Evolutionary conservation across 352 stramenopile species (phyloP), one percentile per base, ranked within the genome.

Genomic region (Lagenidium giganteum): DNA sequence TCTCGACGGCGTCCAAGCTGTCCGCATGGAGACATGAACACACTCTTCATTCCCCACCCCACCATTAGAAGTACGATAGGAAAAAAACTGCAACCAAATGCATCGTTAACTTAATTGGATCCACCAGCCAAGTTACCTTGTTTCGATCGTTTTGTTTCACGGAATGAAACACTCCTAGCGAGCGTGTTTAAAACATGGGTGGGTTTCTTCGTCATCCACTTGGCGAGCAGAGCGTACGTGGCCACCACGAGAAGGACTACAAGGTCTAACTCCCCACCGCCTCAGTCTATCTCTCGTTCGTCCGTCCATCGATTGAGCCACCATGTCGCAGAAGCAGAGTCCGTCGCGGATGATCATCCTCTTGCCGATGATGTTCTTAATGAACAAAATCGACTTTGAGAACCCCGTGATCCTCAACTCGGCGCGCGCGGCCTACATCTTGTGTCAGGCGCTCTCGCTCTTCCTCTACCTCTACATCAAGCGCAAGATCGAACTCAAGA

Each of bases 301-400:
- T 18, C 32, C 32, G 11, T 18, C 32, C 32, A 38, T 18, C 11
- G 11, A 38, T 38, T 18, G 26, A 26, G 25, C 23, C 41, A 64
- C 32, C 35, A 70, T 70, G 61, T 27, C 61, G 48, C 41, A 54
- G 36, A 83, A 84, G 47, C 79, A 91, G 61, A 87, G 67, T 39
- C 70, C 79, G 36, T 68, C 68, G 79, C 73, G 75, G 60, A 90
- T 92, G 75, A 55, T 92, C 12, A 60, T 90, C 52, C 74, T 92
- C 72, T 61, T 92, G 57, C 80, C 77, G 34, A 73, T 92, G 74
- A 83, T 92, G 40, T 90, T 86, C 62, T 51, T 92, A 38, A 92
- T 92, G 76, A 70, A 70, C 41, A 89, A 92, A 50, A 72, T 92
- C 35, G 77, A 92, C 58, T 92, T 89, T 51, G 80, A 92, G 57